Evolutionary conservation across 495 filamentous ascomycete genomes (phyloP), one percentile per base, ranked within the genome.

Genomic region (Xylaria cubensis): DNA sequence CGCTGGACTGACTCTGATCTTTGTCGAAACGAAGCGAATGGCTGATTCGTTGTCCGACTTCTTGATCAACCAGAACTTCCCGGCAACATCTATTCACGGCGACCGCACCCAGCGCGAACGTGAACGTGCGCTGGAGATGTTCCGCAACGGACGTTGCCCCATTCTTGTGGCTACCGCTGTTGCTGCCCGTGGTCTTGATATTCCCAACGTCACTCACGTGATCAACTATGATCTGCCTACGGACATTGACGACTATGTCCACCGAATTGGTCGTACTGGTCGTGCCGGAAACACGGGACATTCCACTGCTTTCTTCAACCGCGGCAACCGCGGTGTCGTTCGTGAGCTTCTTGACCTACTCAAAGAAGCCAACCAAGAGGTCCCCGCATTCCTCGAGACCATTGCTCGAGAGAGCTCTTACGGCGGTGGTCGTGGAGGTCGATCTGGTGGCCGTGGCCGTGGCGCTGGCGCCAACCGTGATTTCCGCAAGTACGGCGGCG

Each of bases 11-110:
- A 98, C 96, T 3, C 86, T 99, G 39, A 98, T 98, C 80, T 99
- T 99, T 84, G 96, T 98, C 68, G 97, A 98, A 86, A 98, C 97
- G 67, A 99, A 99, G 90, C 95, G 96, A 76, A 99, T 98, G 95
- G 96, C 97, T 66, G 96, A 99, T 83, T 93, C 94, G 9, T 87
- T 99, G 24, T 98, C 94, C 59, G 96, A 99, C 80, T 99, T 97
- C 88, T 85, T 99, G 63, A 94, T 98, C 85, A 97, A 97, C 85
- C 95, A 98, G 83, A 93, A 91, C 78, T 97, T 98, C 89, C 94
- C 95, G 8, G 96, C 97, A n/a, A 98, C 97, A 50, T 94, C 97
- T 21, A 99, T 99, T 80, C 96, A 99, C 82, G 96, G 96, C 78
- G 96, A 99, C 81, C 93, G 96, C 74, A 98, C 96, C 64, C 96